phyloP scores from a whole-genome alignment of 2,329 filamentous ascomycete genomes.

The Didymella glomerata region DNA sequence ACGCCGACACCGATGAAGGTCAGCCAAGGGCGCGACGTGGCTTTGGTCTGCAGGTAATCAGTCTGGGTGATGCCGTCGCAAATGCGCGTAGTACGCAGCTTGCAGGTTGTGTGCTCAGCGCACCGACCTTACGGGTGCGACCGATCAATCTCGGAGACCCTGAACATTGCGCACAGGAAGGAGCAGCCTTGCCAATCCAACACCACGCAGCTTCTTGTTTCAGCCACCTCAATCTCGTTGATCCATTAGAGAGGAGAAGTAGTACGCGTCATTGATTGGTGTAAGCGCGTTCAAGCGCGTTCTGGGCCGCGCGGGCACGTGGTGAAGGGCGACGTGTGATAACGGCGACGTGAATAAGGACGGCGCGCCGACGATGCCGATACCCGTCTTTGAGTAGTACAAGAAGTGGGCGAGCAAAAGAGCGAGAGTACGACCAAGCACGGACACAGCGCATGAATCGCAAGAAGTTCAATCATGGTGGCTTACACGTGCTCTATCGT shows the following conservation, averaged over 20 bases:
- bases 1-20: background rate
- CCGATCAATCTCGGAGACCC: background rate
- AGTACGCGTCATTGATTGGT: constrained; percentile 10
- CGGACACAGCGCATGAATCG: too few relatives aligned
- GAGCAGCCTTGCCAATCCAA: background rate
- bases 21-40: background rate
- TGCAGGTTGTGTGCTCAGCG: background rate
- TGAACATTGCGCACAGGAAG: background rate
- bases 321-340: background rate
- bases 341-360: background rate
- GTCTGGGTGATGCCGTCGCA: background rate
- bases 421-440: too few relatives aligned
- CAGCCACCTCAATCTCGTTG: background rate
- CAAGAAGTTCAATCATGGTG: too few relatives aligned
- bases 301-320: background rate
- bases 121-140: background rate
- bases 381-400: too few relatives aligned
- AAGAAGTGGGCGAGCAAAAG: too few relatives aligned
- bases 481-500: too few relatives aligned
- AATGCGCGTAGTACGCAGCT: background rate
- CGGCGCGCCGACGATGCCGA: background rate
- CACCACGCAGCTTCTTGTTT: background rate
- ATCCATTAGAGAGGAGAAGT: background rate
- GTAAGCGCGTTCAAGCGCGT: background rate
- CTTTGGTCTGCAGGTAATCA: background rate